These are phyloP conservation scores for Chlorella sp. DNA, from an alignment of 139 green algal species.

Conservation along the genomic window DNA sequence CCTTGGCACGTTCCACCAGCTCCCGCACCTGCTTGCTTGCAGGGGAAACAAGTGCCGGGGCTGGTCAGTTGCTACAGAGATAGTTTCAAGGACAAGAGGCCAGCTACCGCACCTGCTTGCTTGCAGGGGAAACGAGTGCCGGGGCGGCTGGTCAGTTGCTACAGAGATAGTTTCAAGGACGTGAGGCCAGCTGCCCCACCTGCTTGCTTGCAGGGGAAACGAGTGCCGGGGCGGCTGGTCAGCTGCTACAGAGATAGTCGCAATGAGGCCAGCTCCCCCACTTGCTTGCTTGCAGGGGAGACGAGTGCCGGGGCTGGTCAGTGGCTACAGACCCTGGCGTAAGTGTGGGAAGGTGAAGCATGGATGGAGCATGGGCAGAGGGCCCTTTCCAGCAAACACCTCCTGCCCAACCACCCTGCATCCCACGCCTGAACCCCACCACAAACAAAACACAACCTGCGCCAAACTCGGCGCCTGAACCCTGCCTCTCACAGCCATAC, in stretches of 20 bases:
- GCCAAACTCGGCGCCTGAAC: too few relatives aligned
- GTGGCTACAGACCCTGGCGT: too few relatives aligned
- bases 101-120: slow-evolving; percentile 40
- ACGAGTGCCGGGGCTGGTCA: background rate
- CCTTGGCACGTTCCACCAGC: slow-evolving; percentile 37
- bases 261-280: slow-evolving; percentile 15
- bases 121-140: background rate
- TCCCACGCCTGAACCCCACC: too few relatives aligned
- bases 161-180: too few relatives aligned
- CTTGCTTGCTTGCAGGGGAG: slow-evolving; percentile 21
- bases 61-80: background rate
- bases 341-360: too few relatives aligned
- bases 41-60: background rate
- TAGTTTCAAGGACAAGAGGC: background rate
- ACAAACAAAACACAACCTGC: too few relatives aligned
- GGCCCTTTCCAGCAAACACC: too few relatives aligned
- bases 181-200: slow-evolving; percentile 43
- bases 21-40: slow-evolving; percentile 39
- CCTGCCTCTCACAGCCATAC: too few relatives aligned
- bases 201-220: background rate
- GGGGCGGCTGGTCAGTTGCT: background rate
- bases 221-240: background rate
- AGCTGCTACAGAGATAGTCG: background rate
- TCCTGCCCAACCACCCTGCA: too few relatives aligned
- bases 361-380: too few relatives aligned